Conservation (phyloP, 2,329 filamentous ascomycete genomes). For the Mariannaea sp. region DNA sequence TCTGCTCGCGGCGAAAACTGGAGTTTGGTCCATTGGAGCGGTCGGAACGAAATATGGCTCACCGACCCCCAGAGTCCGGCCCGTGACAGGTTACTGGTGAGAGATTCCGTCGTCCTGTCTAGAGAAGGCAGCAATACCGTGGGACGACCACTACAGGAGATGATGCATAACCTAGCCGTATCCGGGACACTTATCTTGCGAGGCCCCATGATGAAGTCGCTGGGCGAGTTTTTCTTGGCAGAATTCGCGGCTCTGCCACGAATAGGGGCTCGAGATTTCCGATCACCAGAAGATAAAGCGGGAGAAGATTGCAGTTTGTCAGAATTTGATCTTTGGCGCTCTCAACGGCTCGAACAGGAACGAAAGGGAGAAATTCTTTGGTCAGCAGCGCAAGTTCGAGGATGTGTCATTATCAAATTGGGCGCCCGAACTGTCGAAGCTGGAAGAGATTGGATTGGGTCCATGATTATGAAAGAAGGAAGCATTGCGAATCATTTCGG, state of each 20-base stretch:
- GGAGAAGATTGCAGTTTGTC: conserved; percentile 45
- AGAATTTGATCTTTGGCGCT: conserved; percentile 58
- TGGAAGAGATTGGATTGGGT: conserved; percentile 77
- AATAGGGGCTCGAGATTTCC: conserved; percentile 81
- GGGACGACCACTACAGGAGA: conserved; percentile 53
- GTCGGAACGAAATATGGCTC: conserved; percentile 86
- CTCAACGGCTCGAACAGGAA: conserved; percentile 62
- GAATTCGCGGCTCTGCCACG: conserved; percentile 81
- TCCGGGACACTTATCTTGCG: conserved; percentile 85
- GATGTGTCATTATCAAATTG: conserved; percentile 91
- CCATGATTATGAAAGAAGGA: conserved; percentile 75
- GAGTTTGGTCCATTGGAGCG: conserved; percentile 79
- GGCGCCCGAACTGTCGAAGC: conserved; percentile 81
- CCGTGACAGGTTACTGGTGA: conserved; percentile 69
- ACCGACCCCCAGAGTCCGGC: conserved; percentile 39
- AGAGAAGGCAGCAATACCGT: conserved; percentile 50
- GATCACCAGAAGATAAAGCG: conserved; percentile 55
- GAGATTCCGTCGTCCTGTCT: conserved; percentile 81
- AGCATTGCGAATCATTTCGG: conserved; percentile 75
- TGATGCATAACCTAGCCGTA: conserved; percentile 77
- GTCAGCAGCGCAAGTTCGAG: conserved; percentile 79
- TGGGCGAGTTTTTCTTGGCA: conserved; percentile 75
- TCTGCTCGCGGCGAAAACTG: conserved; percentile 86
- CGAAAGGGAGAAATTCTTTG: conserved; percentile 68
- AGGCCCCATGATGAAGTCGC: conserved; percentile 68